Percentiles rank a stretch among this genome's conserved stretches.
These are phyloP conservation scores for Pseudocercospora crystallina DNA, from an alignment of 2,329 filamentous ascomycete genomes.

Conservation along the genomic window DNA sequence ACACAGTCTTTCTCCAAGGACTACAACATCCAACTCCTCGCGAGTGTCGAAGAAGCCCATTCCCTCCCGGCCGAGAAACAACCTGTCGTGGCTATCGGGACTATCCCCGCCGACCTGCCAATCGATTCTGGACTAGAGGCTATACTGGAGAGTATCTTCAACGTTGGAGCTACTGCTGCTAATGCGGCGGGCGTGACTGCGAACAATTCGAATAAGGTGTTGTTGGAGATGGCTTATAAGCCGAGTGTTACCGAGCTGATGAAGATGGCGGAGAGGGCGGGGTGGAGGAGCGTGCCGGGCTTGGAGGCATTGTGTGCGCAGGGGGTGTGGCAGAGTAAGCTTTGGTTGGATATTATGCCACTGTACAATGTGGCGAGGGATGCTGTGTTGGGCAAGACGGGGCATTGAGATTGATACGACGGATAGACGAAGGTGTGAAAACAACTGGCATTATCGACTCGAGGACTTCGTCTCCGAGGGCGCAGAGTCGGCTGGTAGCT, in stretches of 20 bases:
- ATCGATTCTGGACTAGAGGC: conserved; percentile 71
- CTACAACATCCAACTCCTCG: conserved; percentile 69
- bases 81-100: conserved; percentile 77
- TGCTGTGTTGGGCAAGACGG: conserved; percentile 34
- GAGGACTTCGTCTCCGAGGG: too few species aligned
- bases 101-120: conserved; percentile 83
- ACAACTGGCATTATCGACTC: too few species aligned
- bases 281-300: conserved; percentile 82
- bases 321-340: conserved; percentile 71
- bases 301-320: conserved; percentile 88
- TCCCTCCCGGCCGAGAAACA: conserved; percentile 49
- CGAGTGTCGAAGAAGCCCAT: conserved; percentile 51
- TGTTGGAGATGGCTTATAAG: conserved; percentile 97
- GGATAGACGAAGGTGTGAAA: too few species aligned
- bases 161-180: conserved; percentile 46
- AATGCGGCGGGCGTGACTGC: conserved; percentile 34
- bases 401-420: too few species aligned
- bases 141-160: conserved; percentile 59
- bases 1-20: conserved; percentile 69
- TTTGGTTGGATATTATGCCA: conserved; percentile 80
- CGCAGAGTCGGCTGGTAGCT: too few species aligned
- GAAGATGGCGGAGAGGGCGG: conserved; percentile 69
- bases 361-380: conserved; percentile 68
- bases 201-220: conserved; percentile 53
- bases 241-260: conserved; percentile 81